Conservation (phyloP, 306 rosid genomes). For the Quercus mongolica region DNA sequence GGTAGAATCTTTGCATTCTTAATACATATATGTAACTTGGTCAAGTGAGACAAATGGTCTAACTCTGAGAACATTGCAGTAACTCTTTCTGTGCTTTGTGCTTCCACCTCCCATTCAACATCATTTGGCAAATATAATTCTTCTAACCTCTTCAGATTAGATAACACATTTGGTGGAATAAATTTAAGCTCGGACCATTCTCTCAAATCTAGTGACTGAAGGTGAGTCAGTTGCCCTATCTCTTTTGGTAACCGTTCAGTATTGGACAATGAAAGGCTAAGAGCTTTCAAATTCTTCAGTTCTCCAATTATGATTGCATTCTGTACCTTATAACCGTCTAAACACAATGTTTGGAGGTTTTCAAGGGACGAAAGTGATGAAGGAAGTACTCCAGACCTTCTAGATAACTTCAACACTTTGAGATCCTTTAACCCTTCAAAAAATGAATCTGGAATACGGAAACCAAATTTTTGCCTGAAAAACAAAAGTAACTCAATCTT, state of each 20-base stretch:
- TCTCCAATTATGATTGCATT: not conserved
- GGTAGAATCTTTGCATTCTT: not conserved
- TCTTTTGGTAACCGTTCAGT: not conserved
- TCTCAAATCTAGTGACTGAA: not conserved
- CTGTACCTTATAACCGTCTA: not conserved
- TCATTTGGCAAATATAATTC: not conserved
- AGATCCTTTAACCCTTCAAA: not conserved
- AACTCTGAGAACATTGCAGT: not conserved
- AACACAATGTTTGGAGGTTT: not conserved
- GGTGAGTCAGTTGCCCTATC: not conserved
- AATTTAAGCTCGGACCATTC: fast-evolving
- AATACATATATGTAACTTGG: not conserved
- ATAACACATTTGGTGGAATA: not conserved
- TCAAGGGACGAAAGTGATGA: not conserved
- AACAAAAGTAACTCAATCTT: too few species aligned
- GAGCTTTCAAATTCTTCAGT: not conserved
- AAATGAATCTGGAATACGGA: not conserved
- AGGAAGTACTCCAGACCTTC: fast-evolving
- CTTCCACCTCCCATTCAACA: not conserved
- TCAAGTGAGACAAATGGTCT: not conserved
- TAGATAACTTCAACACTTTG: not conserved
- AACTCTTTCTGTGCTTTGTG: fast-evolving
- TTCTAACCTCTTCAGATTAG: not conserved
- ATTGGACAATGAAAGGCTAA: not conserved
- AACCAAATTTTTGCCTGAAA: fast-evolving